These are phyloP conservation scores for Leccinum sublutescens DNA, from an alignment of 768 basidiomycete genomes.

Conservation along the genomic window DNA sequence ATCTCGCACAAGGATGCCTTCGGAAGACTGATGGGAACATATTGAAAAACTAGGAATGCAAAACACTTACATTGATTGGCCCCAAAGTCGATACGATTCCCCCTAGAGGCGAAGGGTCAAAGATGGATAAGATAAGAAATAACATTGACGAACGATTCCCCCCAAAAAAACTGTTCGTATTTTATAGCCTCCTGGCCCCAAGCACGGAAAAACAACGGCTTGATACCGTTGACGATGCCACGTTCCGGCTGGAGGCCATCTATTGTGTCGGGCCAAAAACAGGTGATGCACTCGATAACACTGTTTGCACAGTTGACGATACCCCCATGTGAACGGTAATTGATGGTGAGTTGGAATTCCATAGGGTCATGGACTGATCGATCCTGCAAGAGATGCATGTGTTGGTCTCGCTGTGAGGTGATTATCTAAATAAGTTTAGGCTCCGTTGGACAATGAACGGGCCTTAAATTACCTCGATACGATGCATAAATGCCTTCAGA, in stretches of 20 bases:
- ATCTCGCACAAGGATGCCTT: conserved; percentile 71
- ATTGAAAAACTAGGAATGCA: background rate
- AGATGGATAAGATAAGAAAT: background rate
- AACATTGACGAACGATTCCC: conserved; percentile 37
- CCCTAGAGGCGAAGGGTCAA: conserved; percentile 33
- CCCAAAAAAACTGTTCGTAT: conserved; percentile 59
- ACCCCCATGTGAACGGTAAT: conserved; percentile 72
- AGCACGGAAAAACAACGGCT: conserved; percentile 57
- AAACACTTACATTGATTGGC: conserved; percentile 57
- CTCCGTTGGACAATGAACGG: background rate
- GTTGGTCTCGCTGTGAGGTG: conserved; percentile 23
- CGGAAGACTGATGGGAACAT: background rate
- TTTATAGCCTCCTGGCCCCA: conserved; percentile 42
- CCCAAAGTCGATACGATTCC: conserved; percentile 55
- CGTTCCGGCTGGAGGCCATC: conserved; percentile 56
- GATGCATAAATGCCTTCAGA: conserved; percentile 62
- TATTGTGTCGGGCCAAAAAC: conserved; percentile 64
- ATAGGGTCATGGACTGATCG: conserved; percentile 25
- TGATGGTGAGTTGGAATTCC: conserved; percentile 58
- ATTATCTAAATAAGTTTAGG: background rate
- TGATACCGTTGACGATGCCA: conserved; percentile 51
- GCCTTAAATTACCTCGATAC: conserved; percentile 49
- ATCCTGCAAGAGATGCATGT: conserved; percentile 7
- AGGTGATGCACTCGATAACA: conserved; percentile 57
- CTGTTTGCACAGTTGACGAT: conserved; percentile 72